Evolutionary conservation across 352 stramenopile species (phyloP).

Genomic region (Globisporangium spiculum): DNA sequence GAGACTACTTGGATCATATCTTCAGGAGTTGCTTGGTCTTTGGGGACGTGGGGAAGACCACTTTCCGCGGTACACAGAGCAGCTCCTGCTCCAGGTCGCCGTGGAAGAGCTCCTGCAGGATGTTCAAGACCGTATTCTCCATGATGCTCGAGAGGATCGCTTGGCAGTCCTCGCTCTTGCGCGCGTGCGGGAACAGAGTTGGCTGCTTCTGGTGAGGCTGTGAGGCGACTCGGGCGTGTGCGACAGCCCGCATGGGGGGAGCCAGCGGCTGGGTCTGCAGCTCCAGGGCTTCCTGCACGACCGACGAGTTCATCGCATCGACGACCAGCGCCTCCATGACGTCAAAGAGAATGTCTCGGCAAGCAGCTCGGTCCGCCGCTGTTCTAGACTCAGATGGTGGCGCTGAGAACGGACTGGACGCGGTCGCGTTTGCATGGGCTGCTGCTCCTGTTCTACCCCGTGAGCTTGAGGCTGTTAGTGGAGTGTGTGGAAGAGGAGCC

Average conservation of each 20-base stretch:
- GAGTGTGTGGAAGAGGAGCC: conserved; percentile 3
- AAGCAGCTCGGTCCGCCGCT: conserved; percentile 22
- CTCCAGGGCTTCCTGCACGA: conserved; percentile 44
- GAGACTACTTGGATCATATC: not conserved
- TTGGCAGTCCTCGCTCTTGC: conserved; percentile 61
- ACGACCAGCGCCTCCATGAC: conserved; percentile 59
- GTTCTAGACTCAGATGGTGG: not conserved
- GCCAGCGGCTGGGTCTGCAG: conserved; percentile 32
- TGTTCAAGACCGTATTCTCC: conserved; percentile 81
- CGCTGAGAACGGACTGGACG: not conserved
- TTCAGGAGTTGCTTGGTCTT: conserved; percentile 18
- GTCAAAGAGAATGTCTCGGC: conserved; percentile 42
- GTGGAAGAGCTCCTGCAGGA: conserved; percentile 82
- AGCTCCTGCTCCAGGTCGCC: conserved; percentile 70
- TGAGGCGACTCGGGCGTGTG: conserved; percentile 14
- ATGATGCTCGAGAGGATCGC: conserved; percentile 55
- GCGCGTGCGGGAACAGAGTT: conserved; percentile 24
- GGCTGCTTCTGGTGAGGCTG: conserved; percentile 7
- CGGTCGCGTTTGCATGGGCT: not conserved
- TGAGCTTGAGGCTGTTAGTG: conserved; percentile 8
- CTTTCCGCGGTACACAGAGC: conserved; percentile 57
- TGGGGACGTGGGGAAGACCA: conserved; percentile 38
- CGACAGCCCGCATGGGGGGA: conserved; percentile 23
- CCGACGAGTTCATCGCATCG: conserved; percentile 52
- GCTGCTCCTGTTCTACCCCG: not conserved